Conservation (phyloP, 257 asterid genomes). For the Solanum etuberosum region DNA sequence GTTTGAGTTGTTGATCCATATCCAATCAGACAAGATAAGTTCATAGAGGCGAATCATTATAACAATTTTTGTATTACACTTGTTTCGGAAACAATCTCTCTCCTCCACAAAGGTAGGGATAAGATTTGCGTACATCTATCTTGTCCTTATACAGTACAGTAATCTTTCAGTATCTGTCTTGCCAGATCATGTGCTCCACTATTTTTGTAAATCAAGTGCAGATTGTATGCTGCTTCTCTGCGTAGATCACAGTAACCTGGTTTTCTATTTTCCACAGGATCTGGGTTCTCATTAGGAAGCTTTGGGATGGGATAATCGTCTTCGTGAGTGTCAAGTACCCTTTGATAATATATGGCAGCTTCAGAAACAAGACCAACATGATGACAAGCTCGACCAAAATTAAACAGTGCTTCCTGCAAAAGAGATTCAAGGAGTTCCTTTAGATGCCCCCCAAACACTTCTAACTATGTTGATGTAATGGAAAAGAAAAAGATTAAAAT, state of each 20-base stretch:
- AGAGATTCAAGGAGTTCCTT: background rate
- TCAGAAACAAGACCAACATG: slow-evolving; percentile 65
- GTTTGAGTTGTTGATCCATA: background rate
- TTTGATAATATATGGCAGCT: slow-evolving; percentile 58
- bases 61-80: background rate
- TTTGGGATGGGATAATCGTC: slow-evolving; percentile 52
- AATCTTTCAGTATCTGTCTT: slow-evolving; percentile 60
- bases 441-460: background rate
- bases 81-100: background rate
- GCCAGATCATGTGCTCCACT: slow-evolving; percentile 90
- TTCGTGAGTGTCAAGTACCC: slow-evolving; percentile 39
- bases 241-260: slow-evolving; percentile 71
- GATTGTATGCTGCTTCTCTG: slow-evolving; percentile 74
- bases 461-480: background rate
- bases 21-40: background rate
- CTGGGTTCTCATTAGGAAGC: slow-evolving; percentile 51
- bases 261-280: slow-evolving; percentile 5
- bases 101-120: rapidly evolving
- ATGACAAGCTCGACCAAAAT: slow-evolving; percentile 76
- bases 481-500: background rate
- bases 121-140: background rate
- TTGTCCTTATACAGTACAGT: slow-evolving; percentile 14
- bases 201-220: slow-evolving; percentile 60
- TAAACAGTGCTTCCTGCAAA: slow-evolving; percentile 56
- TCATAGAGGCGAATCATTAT: too few relatives aligned